Percentiles rank a stretch among this genome's conserved stretches.
Evolutionary conservation across 106 monocot genomes (phyloP).

Genomic region (Allium cepa): DNA sequence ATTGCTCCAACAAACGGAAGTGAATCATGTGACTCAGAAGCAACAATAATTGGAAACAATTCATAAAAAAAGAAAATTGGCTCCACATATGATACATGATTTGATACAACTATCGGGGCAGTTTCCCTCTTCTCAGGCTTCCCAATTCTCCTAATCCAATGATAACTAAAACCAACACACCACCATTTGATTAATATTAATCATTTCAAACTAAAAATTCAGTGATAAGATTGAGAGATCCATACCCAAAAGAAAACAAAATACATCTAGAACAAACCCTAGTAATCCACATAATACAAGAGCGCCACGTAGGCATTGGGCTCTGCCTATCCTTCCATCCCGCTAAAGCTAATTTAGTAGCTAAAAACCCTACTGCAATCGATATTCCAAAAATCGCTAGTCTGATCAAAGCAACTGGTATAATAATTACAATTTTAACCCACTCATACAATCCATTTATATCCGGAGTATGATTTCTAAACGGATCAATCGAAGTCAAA

Average conservation of each 20-base stretch:
- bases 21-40: slow-evolving; percentile 88
- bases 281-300: slow-evolving; percentile 79
- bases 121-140: slow-evolving; percentile 58
- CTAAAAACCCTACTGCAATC: slow-evolving; percentile 56
- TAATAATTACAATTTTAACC: slow-evolving; percentile 37
- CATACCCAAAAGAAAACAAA: slow-evolving; percentile 87
- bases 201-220: not conserved
- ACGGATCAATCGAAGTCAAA: slow-evolving; percentile 56
- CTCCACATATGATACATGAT: slow-evolving; percentile 88
- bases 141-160: slow-evolving; percentile 83
- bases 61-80: slow-evolving; percentile 98
- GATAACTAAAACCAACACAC: slow-evolving; percentile 45
- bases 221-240: not conserved
- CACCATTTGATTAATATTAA: no score
- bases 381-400: slow-evolving; percentile 62
- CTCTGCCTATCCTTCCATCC: slow-evolving; percentile 79
- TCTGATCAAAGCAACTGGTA: slow-evolving; percentile 43
- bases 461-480: slow-evolving; percentile 66
- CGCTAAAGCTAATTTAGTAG: slow-evolving; percentile 47
- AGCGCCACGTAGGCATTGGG: slow-evolving; percentile 76
- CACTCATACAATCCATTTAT: slow-evolving; percentile 52
- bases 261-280: slow-evolving; percentile 66
- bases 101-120: slow-evolving; percentile 88
- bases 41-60: slow-evolving; percentile 92
- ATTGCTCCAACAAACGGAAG: slow-evolving; percentile 92